phyloP scores from a whole-genome alignment of 768 basidiomycete species.

The Sporobolomyces roseus region DNA sequence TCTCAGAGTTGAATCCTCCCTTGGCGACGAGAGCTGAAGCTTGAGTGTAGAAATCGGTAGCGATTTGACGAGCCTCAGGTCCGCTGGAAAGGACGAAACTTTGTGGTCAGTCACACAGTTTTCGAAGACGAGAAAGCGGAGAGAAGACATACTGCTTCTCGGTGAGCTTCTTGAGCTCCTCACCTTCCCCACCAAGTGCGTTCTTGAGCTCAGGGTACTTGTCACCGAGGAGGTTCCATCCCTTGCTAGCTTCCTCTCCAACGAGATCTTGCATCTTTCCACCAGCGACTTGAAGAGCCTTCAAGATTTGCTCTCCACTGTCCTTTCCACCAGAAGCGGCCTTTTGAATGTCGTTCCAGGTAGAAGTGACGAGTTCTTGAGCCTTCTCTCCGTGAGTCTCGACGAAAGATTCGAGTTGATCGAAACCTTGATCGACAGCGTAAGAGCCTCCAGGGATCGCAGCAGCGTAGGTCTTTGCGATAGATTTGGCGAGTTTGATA shows the following conservation, averaged over 20 bases:
- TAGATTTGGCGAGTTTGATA: conserved; percentile 34
- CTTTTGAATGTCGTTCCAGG: conserved; percentile 40
- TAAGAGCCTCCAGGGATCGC: conserved; percentile 42
- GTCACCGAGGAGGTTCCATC: conserved; percentile 35
- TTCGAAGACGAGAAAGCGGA: too few species aligned
- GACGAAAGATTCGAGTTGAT: conserved; percentile 40
- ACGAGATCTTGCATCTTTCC: conserved; percentile 39
- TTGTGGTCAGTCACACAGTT: not conserved
- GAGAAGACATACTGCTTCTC: conserved; percentile 39
- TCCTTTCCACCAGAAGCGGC: conserved; percentile 40
- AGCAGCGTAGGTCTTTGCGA: conserved; percentile 42
- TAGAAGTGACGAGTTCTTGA: conserved; percentile 38
- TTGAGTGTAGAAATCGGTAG: conserved; percentile 39
- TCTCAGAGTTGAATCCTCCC: conserved; percentile 43
- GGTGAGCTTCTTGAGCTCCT: conserved; percentile 41
- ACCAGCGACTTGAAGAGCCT: conserved; percentile 30
- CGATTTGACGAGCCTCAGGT: conserved; percentile 42
- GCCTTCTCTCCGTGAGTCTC: conserved; percentile 43
- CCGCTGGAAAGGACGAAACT: conserved; percentile 24
- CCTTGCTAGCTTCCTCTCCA: conserved; percentile 34
- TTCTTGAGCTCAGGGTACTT: conserved; percentile 42
- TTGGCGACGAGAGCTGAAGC: conserved; percentile 31
- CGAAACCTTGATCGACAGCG: conserved; percentile 38
- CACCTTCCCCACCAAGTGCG: conserved; percentile 34
- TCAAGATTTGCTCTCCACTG: conserved; percentile 33